Evolutionary conservation across 306 rosid genomes (phyloP).

Genomic region (Echinosophora koreensis): DNA sequence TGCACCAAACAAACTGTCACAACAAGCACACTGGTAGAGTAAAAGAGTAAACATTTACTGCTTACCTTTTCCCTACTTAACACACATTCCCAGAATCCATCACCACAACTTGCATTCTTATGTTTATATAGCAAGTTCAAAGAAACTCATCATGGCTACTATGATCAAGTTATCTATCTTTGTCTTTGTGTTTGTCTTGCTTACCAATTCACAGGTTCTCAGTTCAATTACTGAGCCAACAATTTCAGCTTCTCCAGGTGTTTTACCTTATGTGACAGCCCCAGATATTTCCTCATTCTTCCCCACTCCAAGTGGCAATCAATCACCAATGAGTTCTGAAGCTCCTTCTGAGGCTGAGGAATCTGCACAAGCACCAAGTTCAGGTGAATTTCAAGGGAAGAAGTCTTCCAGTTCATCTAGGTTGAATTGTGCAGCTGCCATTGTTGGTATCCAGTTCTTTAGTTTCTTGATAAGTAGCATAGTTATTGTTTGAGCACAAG

Average conservation of each 20-base stretch:
- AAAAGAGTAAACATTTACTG: constrained; percentile 14
- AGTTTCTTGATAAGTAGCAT: constrained; percentile 37
- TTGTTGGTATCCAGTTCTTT: constrained; percentile 45
- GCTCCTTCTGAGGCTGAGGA: constrained; percentile 49
- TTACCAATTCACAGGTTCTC: constrained; percentile 44
- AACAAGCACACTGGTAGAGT: constrained; percentile 45
- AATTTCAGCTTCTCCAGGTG: constrained; percentile 68
- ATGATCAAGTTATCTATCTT: constrained; percentile 42
- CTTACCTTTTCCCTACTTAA: constrained; percentile 11
- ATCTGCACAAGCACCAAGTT: constrained; percentile 53
- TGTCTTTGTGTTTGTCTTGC: constrained; percentile 40
- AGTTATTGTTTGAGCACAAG: constrained; percentile 27
- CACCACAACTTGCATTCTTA: constrained; percentile 29
- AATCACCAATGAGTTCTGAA: constrained; percentile 42
- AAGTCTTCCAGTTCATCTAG: constrained; percentile 54
- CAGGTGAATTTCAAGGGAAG: constrained; percentile 71
- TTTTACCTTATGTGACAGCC: constrained; percentile 56
- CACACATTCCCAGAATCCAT: constrained; percentile 2
- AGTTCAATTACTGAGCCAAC: constrained; percentile 55
- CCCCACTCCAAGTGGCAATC: constrained; percentile 54
- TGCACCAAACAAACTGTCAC: constrained; percentile 42
- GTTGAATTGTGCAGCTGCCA: constrained; percentile 39
- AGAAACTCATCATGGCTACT: constrained; percentile 40
- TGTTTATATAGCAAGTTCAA: not conserved
- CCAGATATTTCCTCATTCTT: constrained; percentile 75